Evolutionary conservation across 305 asterid species (phyloP), one percentile per base, ranked within the genome.

Genomic region (Withania somnifera): DNA sequence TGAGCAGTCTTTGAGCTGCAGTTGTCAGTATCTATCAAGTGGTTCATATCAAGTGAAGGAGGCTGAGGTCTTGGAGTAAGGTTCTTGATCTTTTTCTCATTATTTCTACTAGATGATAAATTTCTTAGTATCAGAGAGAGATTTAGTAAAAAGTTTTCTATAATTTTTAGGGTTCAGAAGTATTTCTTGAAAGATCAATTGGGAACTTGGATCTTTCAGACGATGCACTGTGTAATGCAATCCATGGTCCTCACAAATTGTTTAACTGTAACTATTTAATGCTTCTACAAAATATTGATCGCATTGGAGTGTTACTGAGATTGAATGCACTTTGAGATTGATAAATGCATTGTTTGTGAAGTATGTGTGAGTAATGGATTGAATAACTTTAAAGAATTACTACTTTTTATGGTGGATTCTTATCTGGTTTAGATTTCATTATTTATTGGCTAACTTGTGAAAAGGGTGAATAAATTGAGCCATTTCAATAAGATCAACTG

Each of bases 31-130:
- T 22, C 32, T 60, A 60, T 66, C 77, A 34, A 79, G 26, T 84
- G 84, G 82, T 75, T 67, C 71, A 71, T 47, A 83, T 73, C 79
- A 50, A 83, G 69, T 24, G 60, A 42, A 47, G 83, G 84, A 64
- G 73, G 57, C 80, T 73, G 83, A 60, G 89, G 87, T 82, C 84
- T 83, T 78, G 56, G 81, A 83, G 96, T 90, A 89, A 88, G 96
- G 79, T 77, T 67, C 75, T 20, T 75, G 45, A 81, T 30, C 63
- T 50, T 57, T 51, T 30, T 63, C 61, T 75, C 79, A 47, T 17
- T 75, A 9, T 75, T 51, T 47, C 79, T 75, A 47, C 61, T 2
- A 50, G 60, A 47, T 17, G 45, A 15, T 47, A 8, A 8, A 13
- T 7, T 45, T 71, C 0, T 71, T 4, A 26, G 60, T 75, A 50